These are phyloP conservation scores for Thalassiosira profunda DNA, from an alignment of 108 stramenopile species.

Conservation along the genomic window DNA sequence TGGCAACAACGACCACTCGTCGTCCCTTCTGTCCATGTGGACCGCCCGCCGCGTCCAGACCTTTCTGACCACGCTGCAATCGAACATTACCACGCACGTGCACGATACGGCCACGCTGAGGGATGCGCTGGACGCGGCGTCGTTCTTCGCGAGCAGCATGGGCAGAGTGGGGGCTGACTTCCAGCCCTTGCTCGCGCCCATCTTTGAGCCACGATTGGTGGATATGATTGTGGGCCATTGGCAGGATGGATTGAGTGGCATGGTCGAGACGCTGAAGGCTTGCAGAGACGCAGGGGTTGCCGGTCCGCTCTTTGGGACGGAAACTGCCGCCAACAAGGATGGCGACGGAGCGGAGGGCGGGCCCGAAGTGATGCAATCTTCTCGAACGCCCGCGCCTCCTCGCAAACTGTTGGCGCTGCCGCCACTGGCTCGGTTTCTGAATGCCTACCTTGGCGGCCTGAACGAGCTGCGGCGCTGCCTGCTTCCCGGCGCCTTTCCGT, in stretches of 20 bases:
- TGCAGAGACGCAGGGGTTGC: constrained; percentile 84
- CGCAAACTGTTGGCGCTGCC: constrained; percentile 80
- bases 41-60: constrained; percentile 72
- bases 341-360: constrained; percentile 1
- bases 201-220: constrained; percentile 71
- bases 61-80: constrained; percentile 63
- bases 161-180: constrained; percentile 89
- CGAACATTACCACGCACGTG: constrained; percentile 43
- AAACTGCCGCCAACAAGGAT: constrained; percentile 22
- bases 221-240: constrained; percentile 61
- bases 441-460: constrained; percentile 76
- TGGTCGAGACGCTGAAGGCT: constrained; percentile 75
- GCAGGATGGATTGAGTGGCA: constrained; percentile 68
- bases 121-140: constrained; percentile 82
- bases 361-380: constrained; percentile 30
- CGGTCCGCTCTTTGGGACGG: constrained; percentile 60
- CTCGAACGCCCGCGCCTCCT: constrained; percentile 59
- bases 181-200: constrained; percentile 65
- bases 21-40: constrained; percentile 84
- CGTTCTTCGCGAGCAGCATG: constrained; percentile 86
- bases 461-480: constrained; percentile 90
- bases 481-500: constrained; percentile 70
- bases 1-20: constrained; percentile 49
- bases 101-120: constrained; percentile 77
- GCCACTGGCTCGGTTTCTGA: constrained; percentile 82